Evolutionary conservation across 768 basidiomycete species (phyloP), one percentile per base, ranked within the genome.

Genomic region (Termitomyces sp.): DNA sequence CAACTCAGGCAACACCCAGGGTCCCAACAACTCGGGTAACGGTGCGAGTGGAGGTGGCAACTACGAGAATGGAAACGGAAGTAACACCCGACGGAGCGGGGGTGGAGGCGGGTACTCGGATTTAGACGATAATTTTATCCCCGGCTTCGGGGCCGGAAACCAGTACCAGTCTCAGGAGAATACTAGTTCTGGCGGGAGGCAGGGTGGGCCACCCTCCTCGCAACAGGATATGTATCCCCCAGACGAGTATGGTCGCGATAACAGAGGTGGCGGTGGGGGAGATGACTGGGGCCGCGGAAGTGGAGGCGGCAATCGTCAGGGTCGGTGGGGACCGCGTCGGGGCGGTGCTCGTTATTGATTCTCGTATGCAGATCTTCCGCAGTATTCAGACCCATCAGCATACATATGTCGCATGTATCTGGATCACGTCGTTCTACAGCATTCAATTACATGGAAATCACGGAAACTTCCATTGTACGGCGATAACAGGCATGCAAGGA

Each of bases 71-170:
- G 54, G 52, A 38, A 52, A 46, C 22, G 54, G 52, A 38, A 26
- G 65, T 54, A 50, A 61, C 54, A 58, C 47, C 58, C 58, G 52
- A 42, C 60, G 62, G 28, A 67, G 65, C 4, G 53, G 66, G 16
- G 52, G 53, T 36, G 66, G 40, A 42, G 40, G 63, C 16, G 67
- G 69, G 20, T 64, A 53, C 50, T 53, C 55, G 33, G 69, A 72
- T 43, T 72, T 65, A n/a, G 68, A 68, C 50, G 87, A 87, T 45
- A 84, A 84, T 59, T 76, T 78, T 60, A 84, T 89, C 20, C 89
- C 88, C 30, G 88, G 88, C 1, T 75, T 89, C 58, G 80, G 84
- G 12, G 73, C 73, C 7, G 54, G 30, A 14, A 13, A 24, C 18
- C 54, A 38, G 55, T 30, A 18, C 10, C 54, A 54, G 40, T 28